Percentiles rank a stretch among this genome's conserved stretches.
Conservation (phyloP, 139 green algal species). For the Tetradesmus lagerheimii region DNA sequence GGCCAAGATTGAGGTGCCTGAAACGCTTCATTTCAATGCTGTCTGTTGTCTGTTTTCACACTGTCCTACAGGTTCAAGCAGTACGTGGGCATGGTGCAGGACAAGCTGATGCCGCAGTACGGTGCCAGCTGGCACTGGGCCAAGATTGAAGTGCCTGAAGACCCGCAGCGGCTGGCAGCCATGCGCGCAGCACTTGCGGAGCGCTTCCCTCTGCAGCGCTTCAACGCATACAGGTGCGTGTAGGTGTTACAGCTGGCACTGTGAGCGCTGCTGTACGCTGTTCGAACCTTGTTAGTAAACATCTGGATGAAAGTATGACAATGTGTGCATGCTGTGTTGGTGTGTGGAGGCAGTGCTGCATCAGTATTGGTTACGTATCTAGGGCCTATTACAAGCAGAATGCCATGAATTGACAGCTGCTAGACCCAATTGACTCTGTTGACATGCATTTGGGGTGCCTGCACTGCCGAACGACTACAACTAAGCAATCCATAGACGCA, state of each 20-base stretch:
- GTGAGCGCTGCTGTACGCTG: not conserved
- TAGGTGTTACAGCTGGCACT: not conserved
- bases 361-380: too few species aligned
- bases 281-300: too few species aligned
- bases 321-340: not conserved
- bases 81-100: slow-evolving; percentile 80
- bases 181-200: slow-evolving; percentile 58
- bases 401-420: too few species aligned
- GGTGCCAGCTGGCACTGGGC: slow-evolving; percentile 94
- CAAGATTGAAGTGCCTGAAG: slow-evolving; percentile 89
- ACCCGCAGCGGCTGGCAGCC: slow-evolving; percentile 28
- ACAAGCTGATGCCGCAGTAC: slow-evolving; percentile 82
- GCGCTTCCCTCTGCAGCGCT: slow-evolving; percentile 53
- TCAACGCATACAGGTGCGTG: slow-evolving; percentile 52
- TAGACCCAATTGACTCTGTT: too few species aligned
- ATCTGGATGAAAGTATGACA: too few species aligned
- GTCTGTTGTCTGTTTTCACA: too few species aligned
- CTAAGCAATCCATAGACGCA: too few species aligned
- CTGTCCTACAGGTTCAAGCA: slow-evolving; percentile 85
- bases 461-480: too few species aligned
- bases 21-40: too few species aligned
- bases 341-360: not conserved
- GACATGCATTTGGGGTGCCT: too few species aligned
- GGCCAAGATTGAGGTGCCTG: too few species aligned
- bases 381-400: too few species aligned